phyloP scores from a whole-genome alignment of 2,329 filamentous ascomycete species.

The Curvularia verruculosa region DNA sequence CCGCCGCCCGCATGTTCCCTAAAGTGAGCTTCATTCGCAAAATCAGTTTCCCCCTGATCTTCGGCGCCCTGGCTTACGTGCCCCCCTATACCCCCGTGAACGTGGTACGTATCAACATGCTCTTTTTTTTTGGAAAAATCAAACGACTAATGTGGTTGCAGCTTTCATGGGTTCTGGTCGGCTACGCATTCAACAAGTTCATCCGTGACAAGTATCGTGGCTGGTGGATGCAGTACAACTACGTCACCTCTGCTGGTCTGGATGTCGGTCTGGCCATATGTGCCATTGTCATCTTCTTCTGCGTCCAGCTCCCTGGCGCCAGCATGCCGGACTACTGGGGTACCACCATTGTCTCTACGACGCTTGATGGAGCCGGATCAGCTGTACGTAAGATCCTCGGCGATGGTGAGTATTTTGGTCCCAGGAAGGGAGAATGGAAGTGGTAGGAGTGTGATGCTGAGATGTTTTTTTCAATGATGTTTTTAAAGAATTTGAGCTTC shows the following conservation, averaged over 20 bases:
- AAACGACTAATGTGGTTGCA: background rate
- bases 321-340: background rate
- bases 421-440: background rate
- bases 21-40: background rate
- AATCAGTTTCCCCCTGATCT: background rate
- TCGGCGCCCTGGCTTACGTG: background rate
- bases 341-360: background rate
- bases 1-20: background rate
- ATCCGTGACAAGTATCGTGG: background rate
- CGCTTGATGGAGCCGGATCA: background rate
- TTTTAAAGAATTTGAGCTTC: background rate
- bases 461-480: background rate
- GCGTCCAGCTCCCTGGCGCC: background rate
- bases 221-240: constrained; percentile 1
- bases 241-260: background rate
- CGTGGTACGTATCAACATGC: background rate
- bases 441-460: background rate
- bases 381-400: background rate
- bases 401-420: background rate
- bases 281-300: background rate
- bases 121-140: background rate
- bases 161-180: background rate
- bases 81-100: background rate
- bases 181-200: background rate
- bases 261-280: background rate